A percentile compares a stretch with the other conserved stretches of the same genome.
Conservation (phyloP, 2,329 filamentous ascomycete genomes). For the Claviceps arundinis region DNA sequence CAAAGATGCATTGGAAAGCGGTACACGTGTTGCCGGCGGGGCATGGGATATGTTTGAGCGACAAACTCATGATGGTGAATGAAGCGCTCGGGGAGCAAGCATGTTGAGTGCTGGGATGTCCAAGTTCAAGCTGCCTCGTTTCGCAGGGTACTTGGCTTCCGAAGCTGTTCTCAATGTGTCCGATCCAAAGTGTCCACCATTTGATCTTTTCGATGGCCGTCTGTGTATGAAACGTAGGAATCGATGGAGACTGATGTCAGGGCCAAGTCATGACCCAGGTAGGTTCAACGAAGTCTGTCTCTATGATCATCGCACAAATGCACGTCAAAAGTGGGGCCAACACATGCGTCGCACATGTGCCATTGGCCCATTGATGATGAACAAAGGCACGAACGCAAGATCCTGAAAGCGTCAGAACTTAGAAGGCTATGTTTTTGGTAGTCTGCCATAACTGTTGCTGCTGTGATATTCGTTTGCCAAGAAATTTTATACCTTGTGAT, state of each 20-base stretch:
- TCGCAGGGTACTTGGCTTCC: not conserved
- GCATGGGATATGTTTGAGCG: constrained; percentile 36
- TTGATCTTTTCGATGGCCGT: not conserved
- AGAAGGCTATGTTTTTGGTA: too few relatives aligned
- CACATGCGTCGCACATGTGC: not conserved
- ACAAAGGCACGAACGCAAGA: not conserved
- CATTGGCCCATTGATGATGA: not conserved
- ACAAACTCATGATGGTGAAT: constrained; percentile 20
- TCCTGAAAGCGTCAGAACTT: not conserved
- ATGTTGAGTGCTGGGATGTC: not conserved
- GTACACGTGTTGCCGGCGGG: constrained; percentile 34
- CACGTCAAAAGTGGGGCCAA: too few relatives aligned
- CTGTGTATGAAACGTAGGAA: not conserved
- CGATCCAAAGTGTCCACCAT: too few relatives aligned
- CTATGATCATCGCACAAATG: too few relatives aligned
- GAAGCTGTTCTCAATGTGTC: not conserved
- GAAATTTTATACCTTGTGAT: too few relatives aligned
- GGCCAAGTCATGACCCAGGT: not conserved
- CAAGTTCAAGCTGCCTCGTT: not conserved
- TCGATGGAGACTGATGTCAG: not conserved
- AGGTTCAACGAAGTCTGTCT: not conserved
- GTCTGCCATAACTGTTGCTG: too few relatives aligned
- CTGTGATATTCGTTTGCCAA: too few relatives aligned
- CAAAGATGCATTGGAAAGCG: constrained; percentile 38
- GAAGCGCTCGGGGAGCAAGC: not conserved